Percentiles rank a stretch among this genome's conserved stretches.
Conservation (phyloP, 345 rosid species). For the Citrus medica region DNA sequence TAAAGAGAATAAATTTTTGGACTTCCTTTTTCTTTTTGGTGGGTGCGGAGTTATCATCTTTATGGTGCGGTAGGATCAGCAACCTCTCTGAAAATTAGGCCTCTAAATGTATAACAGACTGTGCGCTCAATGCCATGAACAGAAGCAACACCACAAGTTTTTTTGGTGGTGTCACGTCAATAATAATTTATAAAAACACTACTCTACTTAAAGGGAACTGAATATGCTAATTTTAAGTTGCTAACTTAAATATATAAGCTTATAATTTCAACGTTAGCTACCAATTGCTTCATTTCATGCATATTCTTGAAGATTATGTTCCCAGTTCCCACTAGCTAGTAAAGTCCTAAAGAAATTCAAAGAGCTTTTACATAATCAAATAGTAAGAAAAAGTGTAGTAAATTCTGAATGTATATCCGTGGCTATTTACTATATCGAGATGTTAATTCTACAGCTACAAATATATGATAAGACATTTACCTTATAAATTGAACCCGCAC, state of each 20-base stretch:
- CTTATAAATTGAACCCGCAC: no score
- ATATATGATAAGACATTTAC: no score
- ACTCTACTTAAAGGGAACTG: no score
- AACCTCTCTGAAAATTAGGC: neutral
- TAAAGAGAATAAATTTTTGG: slow-evolving; percentile 6
- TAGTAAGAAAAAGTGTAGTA: neutral
- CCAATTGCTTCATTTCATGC: neutral
- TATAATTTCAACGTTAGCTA: neutral
- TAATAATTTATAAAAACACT: no score
- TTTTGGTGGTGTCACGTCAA: neutral
- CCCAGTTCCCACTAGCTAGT: neutral
- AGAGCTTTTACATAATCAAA: neutral
- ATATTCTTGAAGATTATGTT: neutral
- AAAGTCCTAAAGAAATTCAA: neutral
- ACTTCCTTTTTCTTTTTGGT: slow-evolving; percentile 4
- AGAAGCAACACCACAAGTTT: neutral
- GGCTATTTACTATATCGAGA: no score
- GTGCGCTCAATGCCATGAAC: neutral
- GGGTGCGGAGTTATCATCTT: slow-evolving; percentile 17
- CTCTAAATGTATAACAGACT: no score
- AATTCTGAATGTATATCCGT: neutral
- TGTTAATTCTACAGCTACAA: no score
- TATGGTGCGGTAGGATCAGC: slow-evolving; percentile 5
- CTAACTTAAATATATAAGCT: no score
- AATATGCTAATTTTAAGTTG: no score